A percentile compares a stretch with the other conserved stretches of the same genome.
Conservation (phyloP, 148 eudicot species). For the Bassia scoparia region DNA sequence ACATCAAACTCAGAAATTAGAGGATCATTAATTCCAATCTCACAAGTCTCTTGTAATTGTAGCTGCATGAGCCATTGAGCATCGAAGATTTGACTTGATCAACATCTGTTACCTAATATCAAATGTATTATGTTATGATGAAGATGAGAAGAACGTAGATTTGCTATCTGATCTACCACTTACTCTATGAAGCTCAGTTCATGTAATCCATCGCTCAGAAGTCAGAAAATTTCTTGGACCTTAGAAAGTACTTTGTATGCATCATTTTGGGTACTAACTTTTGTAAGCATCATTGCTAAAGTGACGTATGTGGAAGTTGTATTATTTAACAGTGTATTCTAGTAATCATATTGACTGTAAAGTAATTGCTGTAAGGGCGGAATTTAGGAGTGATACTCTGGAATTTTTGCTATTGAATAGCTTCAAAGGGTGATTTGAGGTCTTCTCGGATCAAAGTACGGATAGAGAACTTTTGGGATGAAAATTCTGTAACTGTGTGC, state of each 20-base stretch:
- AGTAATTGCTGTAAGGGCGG: background rate
- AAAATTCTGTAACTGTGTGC: too few relatives aligned
- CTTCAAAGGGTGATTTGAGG: background rate
- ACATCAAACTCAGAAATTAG: background rate
- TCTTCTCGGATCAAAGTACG: too few relatives aligned
- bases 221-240: background rate
- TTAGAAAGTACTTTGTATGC: background rate
- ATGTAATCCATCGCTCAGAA: too few relatives aligned
- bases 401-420: background rate
- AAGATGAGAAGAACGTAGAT: background rate
- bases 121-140: background rate
- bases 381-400: background rate
- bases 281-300: background rate
- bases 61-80: conserved; percentile 64
- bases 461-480: too few relatives aligned
- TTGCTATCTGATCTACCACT: background rate
- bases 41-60: conserved; percentile 19
- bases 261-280: too few relatives aligned
- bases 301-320: background rate
- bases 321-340: background rate
- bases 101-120: conserved; percentile 23
- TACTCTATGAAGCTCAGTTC: conserved; percentile 2
- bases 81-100: conserved; percentile 50
- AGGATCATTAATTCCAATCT: background rate
- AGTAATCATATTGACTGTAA: background rate